Evolutionary conservation across 2,329 filamentous ascomycete species (phyloP), one percentile per base, ranked within the genome.

Genomic region (Parasarocladium wereldwijsianum): DNA sequence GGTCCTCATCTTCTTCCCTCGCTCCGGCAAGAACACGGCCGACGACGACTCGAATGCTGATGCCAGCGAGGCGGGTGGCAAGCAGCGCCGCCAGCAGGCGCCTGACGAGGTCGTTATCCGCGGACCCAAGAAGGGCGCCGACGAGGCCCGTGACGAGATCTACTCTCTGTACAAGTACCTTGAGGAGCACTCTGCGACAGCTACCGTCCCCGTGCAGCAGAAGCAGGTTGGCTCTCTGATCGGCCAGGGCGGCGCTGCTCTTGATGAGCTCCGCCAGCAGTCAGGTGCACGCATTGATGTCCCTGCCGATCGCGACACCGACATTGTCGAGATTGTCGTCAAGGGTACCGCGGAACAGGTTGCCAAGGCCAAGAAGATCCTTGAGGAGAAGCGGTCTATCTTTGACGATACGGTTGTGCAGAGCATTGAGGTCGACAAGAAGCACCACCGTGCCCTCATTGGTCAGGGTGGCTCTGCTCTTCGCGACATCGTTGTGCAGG

Each of bases 181-280:
- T 26, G 76, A 83, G 52, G 87, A 96, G 49, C 86, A 86, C 50
- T 90, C 84, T 0, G 69, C 80, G 52, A 77, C 70, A 14, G 81
- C 77, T 11, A 78, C 73, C 9, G 74, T 98, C 10, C 75, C 79
- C 9, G 83, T 98, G 19, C 80, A 92, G 40, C 84, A 90, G 54
- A 86, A 76, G 56, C 86, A 96, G 52, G 66, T 98, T 34, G 85
- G 86, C n/a, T 87, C 82, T 12, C 60, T 98, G 39, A 96, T 98
- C 43, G 90, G 90, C 29, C 76, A 85, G 44, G 81, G 85, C 23
- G 90, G 90, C 38, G 75, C 78, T 42, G 85, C 83, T 42, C 83
- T 98, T 67, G 90, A 96, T 43, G 79, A 84, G 46, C 65, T 98
- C 28, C 80, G 90, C 35, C 73, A 85, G 39, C 63, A 72, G 32